Conservation (phyloP, 2,329 filamentous ascomycete genomes). For the Bipolaris oryzae region DNA sequence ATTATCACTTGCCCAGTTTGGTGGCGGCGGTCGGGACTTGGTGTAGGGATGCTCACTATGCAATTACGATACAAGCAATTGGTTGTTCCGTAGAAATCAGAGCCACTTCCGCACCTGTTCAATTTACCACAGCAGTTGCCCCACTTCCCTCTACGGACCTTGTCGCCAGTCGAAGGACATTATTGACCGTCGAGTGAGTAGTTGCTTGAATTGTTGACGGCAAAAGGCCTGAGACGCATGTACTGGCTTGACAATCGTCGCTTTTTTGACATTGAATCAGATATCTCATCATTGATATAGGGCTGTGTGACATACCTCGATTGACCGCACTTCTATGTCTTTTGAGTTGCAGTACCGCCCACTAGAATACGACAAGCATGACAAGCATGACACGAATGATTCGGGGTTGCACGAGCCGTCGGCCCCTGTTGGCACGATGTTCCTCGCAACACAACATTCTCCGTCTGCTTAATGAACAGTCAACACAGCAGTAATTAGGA, state of each 20-base stretch:
- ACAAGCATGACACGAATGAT: not conserved
- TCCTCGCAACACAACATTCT: not conserved
- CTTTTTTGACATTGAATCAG: not conserved
- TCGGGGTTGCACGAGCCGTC: not conserved
- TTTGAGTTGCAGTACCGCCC: constrained; percentile 40
- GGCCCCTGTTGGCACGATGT: not conserved
- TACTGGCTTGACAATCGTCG: constrained; percentile 4
- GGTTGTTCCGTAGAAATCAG: not conserved
- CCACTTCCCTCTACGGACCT: constrained; percentile 21
- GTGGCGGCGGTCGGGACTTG: not conserved
- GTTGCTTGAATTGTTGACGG: not conserved
- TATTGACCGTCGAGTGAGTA: constrained; percentile 31
- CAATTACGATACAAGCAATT: not conserved
- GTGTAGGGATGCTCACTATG: constrained; percentile 1
- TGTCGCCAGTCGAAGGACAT: constrained; percentile 12
- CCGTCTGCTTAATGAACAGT: constrained; percentile 1
- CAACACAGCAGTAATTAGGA: not conserved
- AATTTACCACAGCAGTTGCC: constrained; percentile 14
- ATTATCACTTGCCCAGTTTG: not conserved
- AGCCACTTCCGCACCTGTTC: not conserved
- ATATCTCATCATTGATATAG: not conserved
- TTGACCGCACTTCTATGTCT: constrained; percentile 1
- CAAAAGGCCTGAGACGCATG: constrained; percentile 7
- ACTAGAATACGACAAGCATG: constrained; percentile 1
- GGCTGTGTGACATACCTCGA: not conserved